Base-by-base conservation (phyloP, 2,329 filamentous ascomycete species). In the Lachnellula hyalina region DNA sequence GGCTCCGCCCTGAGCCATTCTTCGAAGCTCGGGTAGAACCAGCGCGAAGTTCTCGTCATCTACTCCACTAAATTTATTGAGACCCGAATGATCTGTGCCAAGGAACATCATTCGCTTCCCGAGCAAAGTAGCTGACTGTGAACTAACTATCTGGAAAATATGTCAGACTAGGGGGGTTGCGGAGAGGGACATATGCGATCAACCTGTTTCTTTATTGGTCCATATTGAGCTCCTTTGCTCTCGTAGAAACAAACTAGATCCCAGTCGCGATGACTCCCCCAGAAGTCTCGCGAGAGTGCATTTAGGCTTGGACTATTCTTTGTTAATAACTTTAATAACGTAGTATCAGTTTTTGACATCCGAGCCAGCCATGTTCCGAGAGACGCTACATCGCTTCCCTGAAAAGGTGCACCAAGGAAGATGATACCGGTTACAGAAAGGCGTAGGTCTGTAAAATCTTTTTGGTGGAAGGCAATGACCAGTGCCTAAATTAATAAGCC, bases 21-120 rank as follows among this genome's bases (percentile, higher is more conserved):
- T 53, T 54, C 40, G 45, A 35, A 59, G 50, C 41, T 61, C 54
- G 8, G 59, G 52, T 1, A 61, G 41, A 7, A 59, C 23, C 23
- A 51, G 40, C 5, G 15, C 36, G 45, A 55, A 61, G 44, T 61
- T 57, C 32, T 55, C 54, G 25, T 61, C 57, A 48, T 58, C 34
- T 35, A 49, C 34, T 46, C 57, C 52, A 28, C 46, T 54, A 28
- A 61, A 61, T 35, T 61, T 61, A 28, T 59, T 60, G 25, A 61
- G 59, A 28, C 57, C 59, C 48, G 54, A 61, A 51, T 61, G 54
- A 28, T 57, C 52, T 5, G 52, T 52, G 32, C 57, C 23, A 28
- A 61, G 51, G 25, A 48, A 47, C 32, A 61, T 61, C 54, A 50
- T 61, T 40, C 57, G 52, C 14, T 55, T 57, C 25, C 54, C 52